Percentiles rank a stretch among this genome's conserved stretches.
Evolutionary conservation across 2,329 filamentous ascomycete species (phyloP).

Genomic region (Cercospora sp.): DNA sequence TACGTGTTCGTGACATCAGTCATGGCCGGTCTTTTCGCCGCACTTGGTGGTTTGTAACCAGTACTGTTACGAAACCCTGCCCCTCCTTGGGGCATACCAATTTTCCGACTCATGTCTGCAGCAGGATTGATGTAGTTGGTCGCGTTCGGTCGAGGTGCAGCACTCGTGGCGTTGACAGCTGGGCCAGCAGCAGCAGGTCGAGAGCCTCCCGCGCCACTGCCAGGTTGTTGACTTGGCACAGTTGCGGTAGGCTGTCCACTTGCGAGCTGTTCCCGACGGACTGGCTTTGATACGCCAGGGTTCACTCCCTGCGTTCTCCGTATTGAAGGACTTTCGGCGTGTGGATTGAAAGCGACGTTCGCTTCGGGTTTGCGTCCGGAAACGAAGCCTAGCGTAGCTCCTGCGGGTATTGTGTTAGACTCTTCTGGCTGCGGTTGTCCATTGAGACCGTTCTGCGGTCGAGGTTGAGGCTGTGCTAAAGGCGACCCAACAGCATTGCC

Average conservation of each 20-base stretch:
- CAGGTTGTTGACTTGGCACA: slow-evolving; percentile 13
- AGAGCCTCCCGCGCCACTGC: slow-evolving; percentile 11
- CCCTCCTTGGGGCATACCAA: slow-evolving; percentile 50
- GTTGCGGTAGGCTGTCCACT: slow-evolving; percentile 13
- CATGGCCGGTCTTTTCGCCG: slow-evolving; percentile 41
- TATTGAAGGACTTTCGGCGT: slow-evolving; percentile 68
- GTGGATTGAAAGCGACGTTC: slow-evolving; percentile 48
- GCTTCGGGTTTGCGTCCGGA: slow-evolving; percentile 44
- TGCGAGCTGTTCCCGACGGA: slow-evolving; percentile 48
- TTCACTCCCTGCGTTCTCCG: slow-evolving; percentile 86
- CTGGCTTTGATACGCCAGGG: slow-evolving; percentile 72
- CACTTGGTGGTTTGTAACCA: slow-evolving; percentile 47
- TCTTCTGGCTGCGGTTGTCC: slow-evolving; percentile 5
- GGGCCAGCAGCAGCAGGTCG: slow-evolving; percentile 12
- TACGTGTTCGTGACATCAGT: slow-evolving; percentile 50
- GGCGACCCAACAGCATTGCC: slow-evolving; percentile 31
- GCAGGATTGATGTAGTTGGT: slow-evolving; percentile 53
- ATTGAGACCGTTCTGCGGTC: slow-evolving; percentile 18
- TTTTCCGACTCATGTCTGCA: slow-evolving; percentile 47
- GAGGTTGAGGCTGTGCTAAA: slow-evolving; percentile 32
- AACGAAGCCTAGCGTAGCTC: slow-evolving; percentile 47
- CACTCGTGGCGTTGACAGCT: slow-evolving; percentile 21
- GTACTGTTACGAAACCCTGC: slow-evolving; percentile 44
- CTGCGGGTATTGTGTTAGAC: slow-evolving; percentile 33
- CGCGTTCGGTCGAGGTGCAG: slow-evolving; percentile 25